A percentile compares a stretch with the other conserved stretches of the same genome.
These are phyloP conservation scores for Yamagishiella unicocca DNA, from an alignment of 139 green algal genomes.

Conservation along the genomic window DNA sequence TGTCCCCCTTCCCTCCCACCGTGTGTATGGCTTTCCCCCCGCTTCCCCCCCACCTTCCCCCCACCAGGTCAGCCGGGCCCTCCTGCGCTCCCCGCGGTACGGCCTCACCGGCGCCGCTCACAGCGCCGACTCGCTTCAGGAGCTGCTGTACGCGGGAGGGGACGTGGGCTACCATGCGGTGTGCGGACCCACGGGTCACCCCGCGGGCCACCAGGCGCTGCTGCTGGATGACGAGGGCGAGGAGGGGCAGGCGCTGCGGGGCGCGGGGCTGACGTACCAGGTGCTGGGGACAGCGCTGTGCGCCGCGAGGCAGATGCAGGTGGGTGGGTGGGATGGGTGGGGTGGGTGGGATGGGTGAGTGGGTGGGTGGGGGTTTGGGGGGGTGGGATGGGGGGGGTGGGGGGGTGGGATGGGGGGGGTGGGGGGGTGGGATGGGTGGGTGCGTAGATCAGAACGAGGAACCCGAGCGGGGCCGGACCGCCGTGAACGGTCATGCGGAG, in stretches of 20 bases:
- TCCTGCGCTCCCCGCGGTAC: constrained; percentile 38
- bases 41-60: background rate
- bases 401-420: too few species aligned
- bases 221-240: background rate
- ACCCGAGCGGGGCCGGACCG: too few species aligned
- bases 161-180: background rate
- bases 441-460: too few species aligned
- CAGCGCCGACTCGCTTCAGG: constrained; percentile 18
- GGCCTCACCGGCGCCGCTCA: constrained; percentile 2
- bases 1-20: too few species aligned
- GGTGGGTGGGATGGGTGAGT: background rate
- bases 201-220: background rate
- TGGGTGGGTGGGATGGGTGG: background rate
- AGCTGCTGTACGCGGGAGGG: background rate
- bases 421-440: too few species aligned
- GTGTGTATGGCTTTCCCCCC: background rate
- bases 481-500: too few species aligned
- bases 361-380: too few species aligned
- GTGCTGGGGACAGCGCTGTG: background rate
- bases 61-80: background rate
- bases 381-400: too few species aligned
- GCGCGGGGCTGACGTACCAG: background rate
- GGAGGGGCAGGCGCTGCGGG: constrained; percentile 21
- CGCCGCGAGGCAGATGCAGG: constrained; percentile 30
- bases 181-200: background rate